Base-by-base conservation (phyloP, 305 asterid genomes). In the Rubia balearica region DNA sequence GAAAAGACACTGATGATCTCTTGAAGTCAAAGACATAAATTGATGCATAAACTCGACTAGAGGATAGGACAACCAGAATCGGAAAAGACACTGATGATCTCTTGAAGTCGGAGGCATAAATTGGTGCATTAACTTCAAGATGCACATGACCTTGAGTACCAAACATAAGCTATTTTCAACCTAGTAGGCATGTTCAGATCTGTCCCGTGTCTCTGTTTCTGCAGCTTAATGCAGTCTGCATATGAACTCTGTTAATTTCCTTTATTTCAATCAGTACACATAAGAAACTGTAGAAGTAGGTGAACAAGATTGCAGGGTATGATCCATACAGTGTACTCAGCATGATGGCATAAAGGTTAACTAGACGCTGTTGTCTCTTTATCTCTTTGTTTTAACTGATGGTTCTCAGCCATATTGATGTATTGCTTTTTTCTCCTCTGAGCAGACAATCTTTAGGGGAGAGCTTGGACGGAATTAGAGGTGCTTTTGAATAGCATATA, bases 391-490 rank as follows among this genome's bases (percentile, higher is more conserved):
- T 36, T 21, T 43, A 22, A 40, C 12, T 69, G 17, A 9, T 30
- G 4, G 2, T 55, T 55, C n/a, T n/a, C 16, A 8, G 21, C 40
- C 8, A 9, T 40, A 8, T 43, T 65, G 69, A 41, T 41, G 7
- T 60, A 3, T 13, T 24, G 3, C 24, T 48, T 62, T 38, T 43
- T 62, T 38, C 72, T 64, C 21, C 51, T 60, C 42, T 60, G 78
- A 68, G 81, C 90, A 91, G 97, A 85, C 82, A 61, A 16, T 91
- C 96, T 66, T 88, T 91, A 27, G 96, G 97, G 73, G 90, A 91
- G 81, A 88, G 89, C 80, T 78, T 91, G 76, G 96, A 89, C 14
- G 96, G 85, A 45, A 78, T 91, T 56, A 82, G 71, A 80, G 97
- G 94, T 63, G 79, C 88, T 65, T 88, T 84, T 17, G 71, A 75